Evolutionary conservation across 176 grass and related monocot genomes (phyloP).

Genomic region (Phragmites australis): DNA sequence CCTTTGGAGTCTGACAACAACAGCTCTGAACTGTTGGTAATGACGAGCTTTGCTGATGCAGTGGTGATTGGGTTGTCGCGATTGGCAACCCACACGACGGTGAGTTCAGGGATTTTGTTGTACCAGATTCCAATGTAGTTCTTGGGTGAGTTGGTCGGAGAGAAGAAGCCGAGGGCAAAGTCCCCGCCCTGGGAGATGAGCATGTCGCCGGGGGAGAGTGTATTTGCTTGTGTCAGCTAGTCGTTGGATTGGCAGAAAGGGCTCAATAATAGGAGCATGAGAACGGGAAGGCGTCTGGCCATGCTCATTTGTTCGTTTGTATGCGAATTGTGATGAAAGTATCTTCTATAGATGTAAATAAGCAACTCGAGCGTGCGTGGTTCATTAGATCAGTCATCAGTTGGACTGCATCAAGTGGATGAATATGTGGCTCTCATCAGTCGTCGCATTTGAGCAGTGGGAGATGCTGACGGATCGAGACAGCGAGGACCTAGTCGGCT

Average conservation of each 20-base stretch:
- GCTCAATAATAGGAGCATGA: too few relatives aligned
- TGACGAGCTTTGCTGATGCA: conserved; percentile 9
- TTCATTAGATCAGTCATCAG: too few relatives aligned
- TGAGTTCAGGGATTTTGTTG: conserved; percentile 15
- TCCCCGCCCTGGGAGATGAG: conserved; percentile 20
- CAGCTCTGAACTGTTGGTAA: conserved; percentile 1
- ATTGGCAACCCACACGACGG: conserved; percentile 46
- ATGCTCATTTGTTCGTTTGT: too few relatives aligned
- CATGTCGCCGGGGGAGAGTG: neutral
- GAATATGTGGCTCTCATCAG: too few relatives aligned
- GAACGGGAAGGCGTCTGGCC: too few relatives aligned
- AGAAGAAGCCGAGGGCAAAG: conserved; percentile 55
- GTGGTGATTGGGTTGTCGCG: conserved; percentile 28
- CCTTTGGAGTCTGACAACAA: conserved; percentile 5
- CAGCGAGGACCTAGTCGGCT: too few relatives aligned
- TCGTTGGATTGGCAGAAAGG: conserved; percentile 29
- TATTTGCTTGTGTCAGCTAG: conserved; percentile 4
- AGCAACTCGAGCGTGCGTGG: too few relatives aligned
- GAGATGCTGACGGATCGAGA: too few relatives aligned
- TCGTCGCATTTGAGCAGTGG: too few relatives aligned
- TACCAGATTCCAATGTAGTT: conserved; percentile 50
- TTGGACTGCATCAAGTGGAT: too few relatives aligned
- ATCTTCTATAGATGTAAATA: too few relatives aligned
- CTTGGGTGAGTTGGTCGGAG: neutral
- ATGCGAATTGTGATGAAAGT: too few relatives aligned